Base-by-base conservation (phyloP, 345 rosid genomes). In the Citrus sp. region DNA sequence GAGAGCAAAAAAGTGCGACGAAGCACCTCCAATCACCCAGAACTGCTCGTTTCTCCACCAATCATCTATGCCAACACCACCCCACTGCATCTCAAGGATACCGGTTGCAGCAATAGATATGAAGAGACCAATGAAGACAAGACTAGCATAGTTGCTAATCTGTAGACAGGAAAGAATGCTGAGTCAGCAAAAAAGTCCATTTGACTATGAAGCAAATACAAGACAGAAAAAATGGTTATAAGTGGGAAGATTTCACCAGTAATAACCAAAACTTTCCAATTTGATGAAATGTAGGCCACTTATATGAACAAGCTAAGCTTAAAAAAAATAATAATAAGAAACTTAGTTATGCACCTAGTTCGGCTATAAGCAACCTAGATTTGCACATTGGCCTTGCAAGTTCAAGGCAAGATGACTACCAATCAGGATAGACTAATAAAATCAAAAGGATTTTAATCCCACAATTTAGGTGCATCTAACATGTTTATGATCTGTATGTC, bases 21-120 rank as follows among this genome's bases (percentile, higher is more conserved):
- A 95, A n/a, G 78, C 98, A 0, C 99, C 99, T 76, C 99, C 99
- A 4, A 95, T 95, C 40, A 95, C 99, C 99, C 99, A 95, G 84
- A 95, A 95, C 83, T 95, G 99, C 82, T 95, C 99, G 12, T 95
- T 95, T 85, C 99, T 91, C 99, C 99, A 95, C 97, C 96, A 90
- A 79, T 95, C 98, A 73, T 95, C 98, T 30, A 95, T 90, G 16
- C 95, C 96, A 28, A 95, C 99, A 30, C 95, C 93, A 7, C 99
- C 99, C 99, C 99, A 95, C 77, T 95, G 99, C 97, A 95, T 95
- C 88, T 95, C 99, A 6, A 95, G 94, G 58, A 95, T 85, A 79
- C 99, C 92, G 1, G 99, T 95, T 25, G 93, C 94, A 66, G 99
- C 99, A 72, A 95, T 95, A 12, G 98, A 94, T 62, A 93, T 87